Base-by-base conservation (phyloP, 176 grass and related monocot genomes). In the Paspalum vaginatum region DNA sequence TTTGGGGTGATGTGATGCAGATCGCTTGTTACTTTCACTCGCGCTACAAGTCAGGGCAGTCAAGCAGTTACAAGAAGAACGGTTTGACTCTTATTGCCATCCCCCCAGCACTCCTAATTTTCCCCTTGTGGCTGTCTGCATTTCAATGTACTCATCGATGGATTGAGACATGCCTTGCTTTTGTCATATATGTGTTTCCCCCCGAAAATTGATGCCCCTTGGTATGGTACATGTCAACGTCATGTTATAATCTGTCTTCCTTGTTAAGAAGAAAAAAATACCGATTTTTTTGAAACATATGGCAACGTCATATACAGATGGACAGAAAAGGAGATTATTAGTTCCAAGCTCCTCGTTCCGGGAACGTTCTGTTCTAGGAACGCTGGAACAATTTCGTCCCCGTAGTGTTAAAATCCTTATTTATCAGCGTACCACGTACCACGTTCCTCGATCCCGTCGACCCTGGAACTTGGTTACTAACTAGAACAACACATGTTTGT, bases 1-100 rank as follows among this genome's bases (percentile, higher is more conserved):
- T 54, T 60, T 32, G 7, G 44, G 74, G 6, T 55, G 71, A 45
- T 67, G 46, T 74, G 48, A n/a, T 85, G 82, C 84, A 99, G 96
- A 78, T 99, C 59, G 88, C 96, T 75, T 99, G 96, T 81, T 99
- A 89, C 61, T 84, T 99, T 49, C 96, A 99, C 84, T 82, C 92
- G 10, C 91, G 89, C 74, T 99, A 99, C 83, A 99, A 89, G 81
- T 87, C 92, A 8, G 87, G 90, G 21, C 65, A 68, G 72, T 99
- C 96, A 1, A 99, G 76, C 90, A 93, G 86, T 22, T 99, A 99
- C 56, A 87, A 95, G 62, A 91, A 94, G 81, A 95, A 99, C 14
- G 96, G 96, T 99, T 76, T 25, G 88, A 82, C 39, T 40, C 81
- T 83, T 43, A 32, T 73, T 17, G n/a, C 46, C 20, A 61, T 71